Percentiles rank a stretch among this genome's conserved stretches.
Evolutionary conservation across 208 protist genomes (phyloP).

Genomic region (Angomonas deanei): DNA sequence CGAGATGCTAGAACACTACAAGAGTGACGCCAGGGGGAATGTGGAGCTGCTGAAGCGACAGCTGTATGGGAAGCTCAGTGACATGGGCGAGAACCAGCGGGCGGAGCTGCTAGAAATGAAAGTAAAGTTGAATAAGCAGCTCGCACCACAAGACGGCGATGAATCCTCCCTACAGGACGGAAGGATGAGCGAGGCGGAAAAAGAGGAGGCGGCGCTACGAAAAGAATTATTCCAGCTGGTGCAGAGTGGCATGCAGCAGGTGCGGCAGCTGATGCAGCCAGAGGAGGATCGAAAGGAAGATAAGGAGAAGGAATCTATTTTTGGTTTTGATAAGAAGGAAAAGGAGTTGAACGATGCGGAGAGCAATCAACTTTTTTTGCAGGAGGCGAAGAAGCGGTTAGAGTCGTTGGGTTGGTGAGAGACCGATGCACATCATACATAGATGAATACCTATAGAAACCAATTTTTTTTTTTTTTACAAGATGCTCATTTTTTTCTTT

Average conservation of each 20-base stretch:
- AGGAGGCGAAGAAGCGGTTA: background rate
- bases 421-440: background rate
- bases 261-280: slow-evolving; percentile 15
- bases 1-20: background rate
- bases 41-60: background rate
- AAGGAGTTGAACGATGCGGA: background rate
- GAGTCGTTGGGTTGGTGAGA: background rate
- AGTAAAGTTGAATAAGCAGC: background rate
- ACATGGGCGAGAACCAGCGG: background rate
- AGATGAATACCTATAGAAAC: background rate
- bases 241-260: background rate
- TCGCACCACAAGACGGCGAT: too few species aligned
- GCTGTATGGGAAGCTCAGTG: background rate
- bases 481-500: background rate
- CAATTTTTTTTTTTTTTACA: background rate
- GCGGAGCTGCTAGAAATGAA: background rate
- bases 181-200: background rate
- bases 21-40: background rate
- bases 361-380: background rate
- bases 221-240: slow-evolving; percentile 2
- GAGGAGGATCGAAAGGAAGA: background rate
- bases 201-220: background rate
- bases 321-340: background rate
- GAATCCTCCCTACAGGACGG: too few species aligned
- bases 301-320: background rate